These are phyloP conservation scores for Thalassiosira exigua DNA, from an alignment of 352 stramenopile genomes.

Conservation along the genomic window DNA sequence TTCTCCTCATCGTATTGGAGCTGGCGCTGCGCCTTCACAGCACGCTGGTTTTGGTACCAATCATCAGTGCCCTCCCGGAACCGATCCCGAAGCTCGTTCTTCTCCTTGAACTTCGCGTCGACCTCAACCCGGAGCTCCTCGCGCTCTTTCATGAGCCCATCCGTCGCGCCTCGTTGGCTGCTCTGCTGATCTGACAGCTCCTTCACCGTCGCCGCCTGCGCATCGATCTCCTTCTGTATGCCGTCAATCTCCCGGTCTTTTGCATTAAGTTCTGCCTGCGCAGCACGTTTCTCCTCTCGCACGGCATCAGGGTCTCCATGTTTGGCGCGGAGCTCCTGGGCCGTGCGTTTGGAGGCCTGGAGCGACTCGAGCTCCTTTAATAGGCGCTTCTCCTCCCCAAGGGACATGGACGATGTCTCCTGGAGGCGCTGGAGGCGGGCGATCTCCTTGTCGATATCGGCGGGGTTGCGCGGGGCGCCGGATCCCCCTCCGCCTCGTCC, in stretches of 20 bases:
- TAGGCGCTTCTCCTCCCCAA: slow-evolving; percentile 96
- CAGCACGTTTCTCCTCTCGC: slow-evolving; percentile 88
- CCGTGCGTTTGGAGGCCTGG: slow-evolving; percentile 89
- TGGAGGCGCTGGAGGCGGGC: slow-evolving; percentile 89
- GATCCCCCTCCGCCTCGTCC: slow-evolving; percentile 87
- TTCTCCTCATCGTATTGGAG: slow-evolving; percentile 90
- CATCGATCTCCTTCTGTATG: slow-evolving; percentile 91
- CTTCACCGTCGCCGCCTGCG: slow-evolving; percentile 89
- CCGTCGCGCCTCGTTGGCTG: slow-evolving; percentile 86
- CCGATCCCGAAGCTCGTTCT: slow-evolving; percentile 89
- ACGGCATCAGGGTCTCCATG: slow-evolving; percentile 89
- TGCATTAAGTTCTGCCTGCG: slow-evolving; percentile 88
- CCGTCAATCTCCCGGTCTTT: slow-evolving; percentile 95
- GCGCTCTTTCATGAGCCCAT: slow-evolving; percentile 73
- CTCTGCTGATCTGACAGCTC: slow-evolving; percentile 90
- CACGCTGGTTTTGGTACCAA: slow-evolving; percentile 90
- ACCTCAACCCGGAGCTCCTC: slow-evolving; percentile 84
- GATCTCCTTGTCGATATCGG: slow-evolving; percentile 93
- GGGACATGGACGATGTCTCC: slow-evolving; percentile 94
- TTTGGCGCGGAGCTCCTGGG: slow-evolving; percentile 87
- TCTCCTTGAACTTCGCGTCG: slow-evolving; percentile 91
- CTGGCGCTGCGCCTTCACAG: slow-evolving; percentile 94
- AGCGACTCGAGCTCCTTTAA: slow-evolving; percentile 96
- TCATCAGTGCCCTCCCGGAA: slow-evolving; percentile 93
- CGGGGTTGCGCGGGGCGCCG: slow-evolving; percentile 89